Evolutionary conservation across 495 filamentous ascomycete species (phyloP), one percentile per base, ranked within the genome.

Genomic region (Darksidea phi): DNA sequence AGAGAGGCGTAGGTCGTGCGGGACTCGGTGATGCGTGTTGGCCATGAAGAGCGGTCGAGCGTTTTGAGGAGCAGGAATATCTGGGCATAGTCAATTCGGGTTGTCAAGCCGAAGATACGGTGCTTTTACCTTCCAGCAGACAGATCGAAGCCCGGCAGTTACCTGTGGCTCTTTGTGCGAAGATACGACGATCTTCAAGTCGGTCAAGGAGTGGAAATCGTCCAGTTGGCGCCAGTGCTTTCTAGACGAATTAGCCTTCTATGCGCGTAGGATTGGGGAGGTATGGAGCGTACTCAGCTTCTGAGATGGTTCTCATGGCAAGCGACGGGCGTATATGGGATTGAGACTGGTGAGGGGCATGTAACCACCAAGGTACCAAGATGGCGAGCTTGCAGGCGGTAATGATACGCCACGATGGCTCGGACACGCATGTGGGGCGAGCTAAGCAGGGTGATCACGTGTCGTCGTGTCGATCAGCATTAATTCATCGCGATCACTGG

Each of bases 81-180:
- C 89, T 94, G 20, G 26, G 68, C 59, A 32, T 15, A 6, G 34
- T 62, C 38, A 52, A 48, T 28, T 1, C 42, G 6, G n/a, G 24
- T 41, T 50, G 11, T 41, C 15, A 11, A 45, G 38, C 28, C 1
- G 52, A 36, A 17, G 8, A 6, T 17, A 46, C 17, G 45, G n/a
- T 34, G 11, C 13, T 43, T 20, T 17, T 70, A 85, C 89, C 85
- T 95, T 97, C 94, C 94, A 98, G 74, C 89, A 96, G 48, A 96
- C 80, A 23, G 92, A 96, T 38, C 94, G 82, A 55, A 92, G 81
- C 18, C 91, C 90, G 41, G 82, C 79, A 37, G 69, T 78, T 81
- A 67, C 74, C 74, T 54, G 72, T 73, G 65, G 76, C 80, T 70
- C 82, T 76, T 78, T 86, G 34, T 64, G 55, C 11, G 54, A 60